These are phyloP conservation scores for Lantana camara DNA, from an alignment of 257 asterid genomes.

Conservation along the genomic window DNA sequence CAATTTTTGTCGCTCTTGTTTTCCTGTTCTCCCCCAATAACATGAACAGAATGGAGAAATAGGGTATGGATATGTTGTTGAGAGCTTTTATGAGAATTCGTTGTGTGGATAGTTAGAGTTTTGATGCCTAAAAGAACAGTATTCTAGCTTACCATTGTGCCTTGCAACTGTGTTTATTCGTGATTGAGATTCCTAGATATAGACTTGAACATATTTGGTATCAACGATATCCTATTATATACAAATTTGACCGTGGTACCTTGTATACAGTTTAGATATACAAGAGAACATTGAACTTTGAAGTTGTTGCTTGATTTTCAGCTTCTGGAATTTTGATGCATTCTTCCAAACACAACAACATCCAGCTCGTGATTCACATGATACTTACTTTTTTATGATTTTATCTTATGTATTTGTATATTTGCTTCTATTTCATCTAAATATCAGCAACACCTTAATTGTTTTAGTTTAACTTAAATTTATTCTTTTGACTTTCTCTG, in stretches of 20 bases:
- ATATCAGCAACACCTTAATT: too few species aligned
- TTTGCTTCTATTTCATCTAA: too few species aligned
- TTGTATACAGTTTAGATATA: too few species aligned
- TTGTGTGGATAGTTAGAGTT: neutral
- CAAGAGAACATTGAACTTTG: too few species aligned
- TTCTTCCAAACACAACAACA: conserved; percentile 99
- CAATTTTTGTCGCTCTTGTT: neutral
- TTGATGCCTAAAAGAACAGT: too few species aligned
- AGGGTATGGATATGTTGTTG: neutral
- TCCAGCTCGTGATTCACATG: conserved; percentile 99
- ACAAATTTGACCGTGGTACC: conserved; percentile 14
- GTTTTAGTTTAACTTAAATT: too few species aligned
- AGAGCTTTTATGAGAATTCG: neutral
- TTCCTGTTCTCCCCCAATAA: neutral
- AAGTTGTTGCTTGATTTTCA: conserved; percentile 37
- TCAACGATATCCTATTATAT: neutral
- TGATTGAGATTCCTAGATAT: neutral
- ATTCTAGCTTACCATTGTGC: conserved; percentile 11
- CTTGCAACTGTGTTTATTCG: conserved; percentile 15
- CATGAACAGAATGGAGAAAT: conserved; percentile 16
- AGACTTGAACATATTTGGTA: conserved; percentile 7
- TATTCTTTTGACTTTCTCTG: too few species aligned
- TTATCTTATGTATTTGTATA: too few species aligned
- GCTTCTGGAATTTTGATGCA: conserved; percentile 98
- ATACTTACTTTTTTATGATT: conserved; percentile 94